phyloP scores from a whole-genome alignment of 495 filamentous ascomycete species.

The Hyphodiscus hymeniophilus region DNA sequence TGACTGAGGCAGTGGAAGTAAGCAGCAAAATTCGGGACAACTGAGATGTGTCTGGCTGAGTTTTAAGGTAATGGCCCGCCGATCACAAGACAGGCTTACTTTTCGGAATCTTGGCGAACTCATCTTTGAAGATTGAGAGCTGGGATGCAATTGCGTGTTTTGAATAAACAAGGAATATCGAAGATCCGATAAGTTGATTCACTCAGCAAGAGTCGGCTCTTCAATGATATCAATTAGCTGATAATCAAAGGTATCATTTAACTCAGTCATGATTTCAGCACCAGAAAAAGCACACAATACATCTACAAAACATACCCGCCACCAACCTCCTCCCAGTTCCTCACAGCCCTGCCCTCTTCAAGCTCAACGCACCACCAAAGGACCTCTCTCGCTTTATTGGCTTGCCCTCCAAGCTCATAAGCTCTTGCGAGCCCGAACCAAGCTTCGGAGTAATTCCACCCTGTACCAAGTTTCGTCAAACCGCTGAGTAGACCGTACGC shows the following conservation, averaged over 20 bases:
- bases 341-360: slow-evolving; percentile 55
- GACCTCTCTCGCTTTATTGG: slow-evolving; percentile 70
- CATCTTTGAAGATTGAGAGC: slow-evolving; percentile 27
- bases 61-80: too few relatives aligned
- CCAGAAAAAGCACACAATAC: too few relatives aligned
- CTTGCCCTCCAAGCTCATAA: slow-evolving; percentile 75
- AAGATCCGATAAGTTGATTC: too few relatives aligned
- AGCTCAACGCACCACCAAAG: slow-evolving; percentile 73
- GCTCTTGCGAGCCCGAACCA: slow-evolving; percentile 84
- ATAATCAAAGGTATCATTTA: too few relatives aligned
- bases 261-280: too few relatives aligned
- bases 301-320: slow-evolving; percentile 47
- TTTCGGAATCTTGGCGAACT: slow-evolving; percentile 29
- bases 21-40: slow-evolving; percentile 17
- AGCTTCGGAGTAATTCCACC: slow-evolving; percentile 91
- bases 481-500: slow-evolving; percentile 73
- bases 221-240: too few relatives aligned
- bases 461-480: slow-evolving; percentile 75
- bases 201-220: too few relatives aligned
- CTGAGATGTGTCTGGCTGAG: too few relatives aligned
- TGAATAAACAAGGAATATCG: too few relatives aligned
- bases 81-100: slow-evolving; percentile 26
- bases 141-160: slow-evolving; percentile 23
- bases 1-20: slow-evolving; percentile 40
- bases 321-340: slow-evolving; percentile 37